phyloP scores from a whole-genome alignment of 1,284 basidiomycete species.

The Rhodotorula sp. region DNA sequence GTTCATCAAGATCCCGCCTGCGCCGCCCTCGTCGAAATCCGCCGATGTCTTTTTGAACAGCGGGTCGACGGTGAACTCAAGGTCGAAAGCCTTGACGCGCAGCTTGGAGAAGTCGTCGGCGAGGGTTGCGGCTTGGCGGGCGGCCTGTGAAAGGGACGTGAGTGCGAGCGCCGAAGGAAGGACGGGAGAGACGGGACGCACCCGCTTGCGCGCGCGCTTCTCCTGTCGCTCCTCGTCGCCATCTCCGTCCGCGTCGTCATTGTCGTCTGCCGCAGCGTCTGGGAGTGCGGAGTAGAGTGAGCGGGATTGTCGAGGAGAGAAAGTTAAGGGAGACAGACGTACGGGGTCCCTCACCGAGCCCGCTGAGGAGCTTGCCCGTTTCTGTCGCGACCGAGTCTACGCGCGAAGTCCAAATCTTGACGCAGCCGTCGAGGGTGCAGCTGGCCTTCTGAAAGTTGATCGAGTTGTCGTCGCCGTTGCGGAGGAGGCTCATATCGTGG shows the following conservation, averaged over 20 bases:
- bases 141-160: conserved; percentile 16
- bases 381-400: conserved; percentile 97
- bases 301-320: background rate
- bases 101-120: conserved; percentile 80
- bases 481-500: conserved; percentile 95
- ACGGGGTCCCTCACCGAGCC: conserved; percentile 66
- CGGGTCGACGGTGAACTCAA: conserved; percentile 95
- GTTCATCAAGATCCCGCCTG: conserved; percentile 91
- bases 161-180: too few species aligned
- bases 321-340: background rate
- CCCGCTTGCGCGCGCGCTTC: conserved; percentile 59
- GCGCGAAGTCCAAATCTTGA: conserved; percentile 98
- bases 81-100: conserved; percentile 77
- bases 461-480: conserved; percentile 77
- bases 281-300: background rate
- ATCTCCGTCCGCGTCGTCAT: conserved; percentile 58
- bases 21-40: conserved; percentile 98
- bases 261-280: conserved; percentile 56
- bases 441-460: conserved; percentile 99
- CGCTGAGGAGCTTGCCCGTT: conserved; percentile 91
- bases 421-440: conserved; percentile 95
- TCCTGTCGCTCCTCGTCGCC: conserved; percentile 55
- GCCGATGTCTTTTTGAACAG: conserved; percentile 97
- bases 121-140: conserved; percentile 62
- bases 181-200: background rate